Conservation (phyloP, 306 rosid species). For the Trifolium pratense region DNA sequence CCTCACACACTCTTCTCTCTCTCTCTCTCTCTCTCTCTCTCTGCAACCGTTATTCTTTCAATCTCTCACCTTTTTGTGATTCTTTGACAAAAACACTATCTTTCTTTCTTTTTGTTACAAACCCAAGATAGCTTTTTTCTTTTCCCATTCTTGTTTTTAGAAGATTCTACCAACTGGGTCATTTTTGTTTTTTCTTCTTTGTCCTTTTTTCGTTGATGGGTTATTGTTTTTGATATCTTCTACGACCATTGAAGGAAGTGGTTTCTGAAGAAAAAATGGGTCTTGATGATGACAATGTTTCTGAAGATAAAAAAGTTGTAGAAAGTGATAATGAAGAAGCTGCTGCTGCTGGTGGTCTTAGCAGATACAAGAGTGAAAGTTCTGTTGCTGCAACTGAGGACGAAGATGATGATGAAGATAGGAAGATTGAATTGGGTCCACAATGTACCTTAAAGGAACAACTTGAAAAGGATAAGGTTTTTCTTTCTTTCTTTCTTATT, state of each 20-base stretch:
- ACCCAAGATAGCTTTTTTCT: slow-evolving; percentile 45
- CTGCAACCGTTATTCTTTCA: slow-evolving; percentile 40
- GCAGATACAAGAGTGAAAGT: slow-evolving; percentile 60
- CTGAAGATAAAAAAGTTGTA: neutral
- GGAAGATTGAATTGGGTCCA: slow-evolving; percentile 87
- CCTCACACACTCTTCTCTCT: neutral
- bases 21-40: slow-evolving; percentile 39
- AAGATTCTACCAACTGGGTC: slow-evolving; percentile 60
- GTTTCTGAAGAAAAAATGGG: slow-evolving; percentile 68
- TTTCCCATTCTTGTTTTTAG: slow-evolving; percentile 40
- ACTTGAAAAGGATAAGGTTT: slow-evolving; percentile 91
- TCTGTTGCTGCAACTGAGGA: slow-evolving; percentile 77
- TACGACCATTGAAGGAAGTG: slow-evolving; percentile 55
- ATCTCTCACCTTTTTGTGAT: neutral
- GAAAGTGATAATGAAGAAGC: slow-evolving; percentile 40
- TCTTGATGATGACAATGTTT: slow-evolving; percentile 63
- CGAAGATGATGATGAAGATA: slow-evolving; percentile 81
- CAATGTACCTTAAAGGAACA: slow-evolving; percentile 86
- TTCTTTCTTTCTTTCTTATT: slow-evolving; percentile 9
- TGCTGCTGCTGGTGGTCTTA: slow-evolving; percentile 18
- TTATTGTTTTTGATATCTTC: slow-evolving; percentile 44
- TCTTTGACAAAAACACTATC: slow-evolving; percentile 18
- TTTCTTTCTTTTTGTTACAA: slow-evolving; percentile 23
- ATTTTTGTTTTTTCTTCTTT: slow-evolving; percentile 24
- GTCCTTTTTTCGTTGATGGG: slow-evolving; percentile 38